Conservation (phyloP, 2,329 filamentous ascomycete species). For the Blumeria graminis region DNA sequence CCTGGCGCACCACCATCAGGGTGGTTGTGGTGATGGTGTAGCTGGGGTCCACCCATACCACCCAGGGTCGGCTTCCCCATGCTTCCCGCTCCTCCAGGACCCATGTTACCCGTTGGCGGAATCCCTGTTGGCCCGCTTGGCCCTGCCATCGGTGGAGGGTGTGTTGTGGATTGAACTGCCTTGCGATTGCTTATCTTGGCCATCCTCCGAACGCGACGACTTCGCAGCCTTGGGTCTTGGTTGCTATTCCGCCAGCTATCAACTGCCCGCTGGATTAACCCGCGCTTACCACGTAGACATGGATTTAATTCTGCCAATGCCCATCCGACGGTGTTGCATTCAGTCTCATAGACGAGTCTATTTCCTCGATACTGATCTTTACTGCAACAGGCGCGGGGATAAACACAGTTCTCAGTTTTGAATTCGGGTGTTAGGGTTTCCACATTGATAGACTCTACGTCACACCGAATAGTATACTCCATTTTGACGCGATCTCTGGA, state of each 20-base stretch:
- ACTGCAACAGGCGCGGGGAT: slow-evolving; percentile 77
- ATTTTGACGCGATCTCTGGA: slow-evolving; percentile 94
- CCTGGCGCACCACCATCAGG: slow-evolving; percentile 40
- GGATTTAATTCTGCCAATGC: slow-evolving; percentile 83
- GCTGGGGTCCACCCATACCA: slow-evolving; percentile 37
- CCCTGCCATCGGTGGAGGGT: slow-evolving; percentile 37
- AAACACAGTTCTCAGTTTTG: slow-evolving; percentile 96
- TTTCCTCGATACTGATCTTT: slow-evolving; percentile 97
- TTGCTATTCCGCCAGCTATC: slow-evolving; percentile 99
- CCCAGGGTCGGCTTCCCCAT: slow-evolving; percentile 43
- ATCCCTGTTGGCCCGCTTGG: slow-evolving; percentile 40
- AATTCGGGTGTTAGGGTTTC: slow-evolving; percentile 69
- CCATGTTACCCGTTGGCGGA: slow-evolving; percentile 37
- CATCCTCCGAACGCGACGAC: slow-evolving; percentile 78
- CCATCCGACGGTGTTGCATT: slow-evolving; percentile 99
- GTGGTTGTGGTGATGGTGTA: slow-evolving; percentile 51
- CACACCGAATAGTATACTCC: slow-evolving; percentile 96
- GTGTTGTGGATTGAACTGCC: slow-evolving; percentile 34
- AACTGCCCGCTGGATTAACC: slow-evolving; percentile 85
- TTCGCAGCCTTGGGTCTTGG: slow-evolving; percentile 76
- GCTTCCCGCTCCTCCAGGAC: slow-evolving; percentile 24
- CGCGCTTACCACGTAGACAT: slow-evolving; percentile 73
- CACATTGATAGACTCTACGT: slow-evolving; percentile 88
- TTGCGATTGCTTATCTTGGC: slow-evolving; percentile 87
- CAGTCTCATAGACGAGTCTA: slow-evolving; percentile 84